Evolutionary conservation across 768 basidiomycete genomes (phyloP), one percentile per base, ranked within the genome.

Genomic region (Boletus tylopilopsis): DNA sequence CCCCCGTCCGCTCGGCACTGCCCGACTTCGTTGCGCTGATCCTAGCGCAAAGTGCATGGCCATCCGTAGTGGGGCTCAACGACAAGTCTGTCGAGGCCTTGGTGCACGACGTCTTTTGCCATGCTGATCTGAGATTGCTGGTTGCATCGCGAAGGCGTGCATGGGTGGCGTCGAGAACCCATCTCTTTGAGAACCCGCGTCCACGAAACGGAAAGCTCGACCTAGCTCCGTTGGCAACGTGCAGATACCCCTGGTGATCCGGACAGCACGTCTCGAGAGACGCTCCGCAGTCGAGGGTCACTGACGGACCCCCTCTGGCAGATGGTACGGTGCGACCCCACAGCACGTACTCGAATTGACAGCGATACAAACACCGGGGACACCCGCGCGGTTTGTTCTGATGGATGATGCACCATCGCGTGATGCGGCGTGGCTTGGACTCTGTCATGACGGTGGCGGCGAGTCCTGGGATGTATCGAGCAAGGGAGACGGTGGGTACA

Each of bases 111-210:
- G 18, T 27, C 53, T 40, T 36, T 41, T n/a, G n/a, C 24, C 23
- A 37, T 42, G 46, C 37, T 52, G 47, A 64, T 58, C 62, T 54
- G 23, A 62, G 58, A 62, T 62, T 54, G 41, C 27, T 47, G 36
- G 49, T 9, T 12, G 7, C 7, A 10, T 12, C 27, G 12, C 27
- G 7, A 10, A 29, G 27, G 12, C 9, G 4, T 29, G 9, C 27
- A 29, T 29, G 12, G 27, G 27, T 29, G 27, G 27, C 27, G 27
- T 29, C 27, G 12, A 11, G n/a, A n/a, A n/a, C n/a, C n/a, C n/a
- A n/a, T n/a, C n/a, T n/a, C n/a, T n/a, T n/a, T n/a, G n/a, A n/a
- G n/a, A n/a, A n/a, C n/a, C n/a, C n/a, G n/a, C n/a, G n/a, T n/a
- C n/a, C n/a, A n/a, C n/a, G n/a, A n/a, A n/a, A n/a, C n/a, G n/a